A percentile compares a stretch with the other conserved stretches of the same genome.
phyloP scores from a whole-genome alignment of 306 rosid species.

The Ormosia semicastrata region DNA sequence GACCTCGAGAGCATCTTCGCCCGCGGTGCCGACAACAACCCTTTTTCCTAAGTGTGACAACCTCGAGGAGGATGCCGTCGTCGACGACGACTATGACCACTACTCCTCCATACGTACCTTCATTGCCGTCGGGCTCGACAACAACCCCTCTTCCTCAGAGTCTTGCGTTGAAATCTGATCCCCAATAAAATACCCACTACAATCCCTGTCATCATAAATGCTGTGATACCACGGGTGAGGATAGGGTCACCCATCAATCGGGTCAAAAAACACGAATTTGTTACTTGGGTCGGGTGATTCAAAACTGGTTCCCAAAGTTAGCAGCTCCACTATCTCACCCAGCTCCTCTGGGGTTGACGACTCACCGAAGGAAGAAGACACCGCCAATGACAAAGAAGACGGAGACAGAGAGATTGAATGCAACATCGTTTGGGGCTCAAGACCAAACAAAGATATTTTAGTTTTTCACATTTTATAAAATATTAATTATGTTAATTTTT shows the following conservation, averaged over 20 bases:
- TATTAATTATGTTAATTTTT: too few relatives aligned
- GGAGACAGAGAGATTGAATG: neutral
- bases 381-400: slow-evolving; percentile 15
- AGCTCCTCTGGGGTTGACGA: slow-evolving; percentile 67
- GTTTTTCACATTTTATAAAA: too few relatives aligned
- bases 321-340: slow-evolving; percentile 77
- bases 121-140: too few relatives aligned
- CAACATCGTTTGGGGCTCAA: slow-evolving; percentile 2
- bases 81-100: too few relatives aligned
- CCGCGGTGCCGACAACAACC: too few relatives aligned
- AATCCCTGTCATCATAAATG: slow-evolving; percentile 38
- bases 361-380: neutral
- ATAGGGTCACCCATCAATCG: slow-evolving; percentile 53
- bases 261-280: slow-evolving; percentile 54
- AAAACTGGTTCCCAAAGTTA: slow-evolving; percentile 46
- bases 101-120: too few relatives aligned
- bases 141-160: too few relatives aligned
- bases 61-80: too few relatives aligned
- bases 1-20: too few relatives aligned
- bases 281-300: slow-evolving; percentile 41
- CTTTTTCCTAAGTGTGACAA: too few relatives aligned
- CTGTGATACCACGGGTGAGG: slow-evolving; percentile 49
- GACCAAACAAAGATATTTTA: too few relatives aligned
- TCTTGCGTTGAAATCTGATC: slow-evolving; percentile 49
- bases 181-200: slow-evolving; percentile 30